Base-by-base conservation (phyloP, 2,329 filamentous ascomycete genomes). In the Ophiostoma quercus region DNA sequence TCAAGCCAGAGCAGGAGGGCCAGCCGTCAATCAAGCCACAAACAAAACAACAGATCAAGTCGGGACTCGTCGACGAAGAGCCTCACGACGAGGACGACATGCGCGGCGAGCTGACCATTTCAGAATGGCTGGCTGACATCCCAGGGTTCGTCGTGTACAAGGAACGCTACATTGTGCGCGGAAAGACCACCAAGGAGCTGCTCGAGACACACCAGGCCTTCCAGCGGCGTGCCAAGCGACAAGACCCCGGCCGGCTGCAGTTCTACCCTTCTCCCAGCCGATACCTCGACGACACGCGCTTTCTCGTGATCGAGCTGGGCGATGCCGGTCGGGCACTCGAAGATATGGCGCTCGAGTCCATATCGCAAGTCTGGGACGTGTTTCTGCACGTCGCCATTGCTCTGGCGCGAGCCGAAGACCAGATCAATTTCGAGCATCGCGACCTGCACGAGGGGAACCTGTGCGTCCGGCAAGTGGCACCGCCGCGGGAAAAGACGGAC, bases 141-240 rank as follows among this genome's bases (percentile, higher is more conserved):
- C 87, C 87, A 0, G 87, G 87, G 0, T 90, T 89, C 71, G 86
- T 89, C 41, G 81, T 87, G 22, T 89, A 89, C 79, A 90, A 89
- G 76, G 86, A 88, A 75, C 81, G 85, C 8, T 88, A 88, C 70
- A 78, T 89, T 39, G 84, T 89, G 1, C 79, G 82, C 73, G 87
- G 87, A 0, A 84, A 83, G 71, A 81, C 85, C 0, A 82, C 85
- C 3, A 81, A 79, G 67, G 80, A 81, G 19, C 77, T 89, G 37
- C 79, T 87, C 1, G 83, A 87, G 72, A 88, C 87, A n/a, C 87
- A 88, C 72, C 85, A 87, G 74, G 75, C 77, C 2, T 88, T 87
- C 69, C 84, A 87, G 54, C 82, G 81, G 71, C 82, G 81, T 70
- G 77, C 82, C 75, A 87, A 84, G 78, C 79, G 82, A 22, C 82